Base-by-base conservation (phyloP, 139 green algal genomes). In the Mychonastes homosphaera region DNA sequence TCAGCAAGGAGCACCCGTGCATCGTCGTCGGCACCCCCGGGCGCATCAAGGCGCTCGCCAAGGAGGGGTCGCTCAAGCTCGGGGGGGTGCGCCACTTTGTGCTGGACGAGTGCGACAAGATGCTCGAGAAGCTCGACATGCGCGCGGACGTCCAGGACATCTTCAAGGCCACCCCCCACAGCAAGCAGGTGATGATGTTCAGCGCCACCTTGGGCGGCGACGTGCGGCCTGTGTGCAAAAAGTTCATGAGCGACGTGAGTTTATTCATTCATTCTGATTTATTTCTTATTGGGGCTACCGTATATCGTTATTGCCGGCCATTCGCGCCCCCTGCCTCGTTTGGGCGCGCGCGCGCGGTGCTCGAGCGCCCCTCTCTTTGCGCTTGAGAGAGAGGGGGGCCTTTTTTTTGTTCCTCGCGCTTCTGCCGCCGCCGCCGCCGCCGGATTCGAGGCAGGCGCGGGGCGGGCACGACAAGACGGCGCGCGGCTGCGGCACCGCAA, bases 121-220 rank as follows among this genome's bases (percentile, higher is more conserved):
- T 97, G 84, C 82, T 99, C 66, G 90, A 97, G 67, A 88, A 83
- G 64, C 71, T 88, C 23, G 92, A 99, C 76, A 99, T 99, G 93
- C 81, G 93, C 44, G 69, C 65, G 16, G 93, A 99, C 67, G 84
- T 98, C 12, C 91, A 98, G 77, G 83, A 88, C 32, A 96, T 99
- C 59, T 99, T 99, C 80, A 96, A 95, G 85, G 67, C 82, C 63
- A 98, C 93, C 21, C 93, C 92, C 12, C 91, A 95, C 64, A 83
- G 97, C 68, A 99, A 99, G 84, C 93, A 99, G 71, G 91, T 98
- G 56, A 97, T 98, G 89, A 99, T 99, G 93, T 99, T 98, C 69
- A 87, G 73, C 27, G 93, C 93, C 12, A 99, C 93, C 18, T 79
- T 99, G 6, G 78, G 74, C 63, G 66, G 83, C 62, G 88, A 97